Evolutionary conservation across 768 basidiomycete genomes (phyloP).

Genomic region (Tremella yokohamensis): DNA sequence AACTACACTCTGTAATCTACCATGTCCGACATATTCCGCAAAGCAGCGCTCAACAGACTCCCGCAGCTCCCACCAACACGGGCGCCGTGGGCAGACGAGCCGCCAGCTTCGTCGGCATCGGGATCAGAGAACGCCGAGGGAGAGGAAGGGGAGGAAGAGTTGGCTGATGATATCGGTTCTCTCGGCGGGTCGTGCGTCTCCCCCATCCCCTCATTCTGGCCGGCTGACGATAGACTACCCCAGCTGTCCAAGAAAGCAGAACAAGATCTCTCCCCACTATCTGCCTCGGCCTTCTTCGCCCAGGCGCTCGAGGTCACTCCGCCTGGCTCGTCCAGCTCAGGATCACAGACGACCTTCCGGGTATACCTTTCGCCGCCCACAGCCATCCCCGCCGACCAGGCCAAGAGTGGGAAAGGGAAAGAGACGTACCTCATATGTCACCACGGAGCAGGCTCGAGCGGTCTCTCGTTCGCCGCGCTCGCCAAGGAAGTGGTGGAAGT

Average conservation of each 20-base stretch:
- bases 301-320: slow-evolving; percentile 76
- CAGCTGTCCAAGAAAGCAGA: slow-evolving; percentile 14
- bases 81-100: slow-evolving; percentile 45
- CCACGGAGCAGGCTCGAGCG: slow-evolving; percentile 94
- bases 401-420: slow-evolving; percentile 7
- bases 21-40: slow-evolving; percentile 48
- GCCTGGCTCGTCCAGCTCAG: slow-evolving; percentile 51
- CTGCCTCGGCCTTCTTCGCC: slow-evolving; percentile 69
- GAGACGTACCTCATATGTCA: slow-evolving; percentile 79
- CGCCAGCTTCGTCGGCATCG: no score
- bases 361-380: slow-evolving; percentile 79
- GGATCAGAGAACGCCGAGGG: no score
- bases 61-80: slow-evolving; percentile 39
- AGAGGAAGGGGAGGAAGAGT: slow-evolving; percentile 69
- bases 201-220: slow-evolving; percentile 1
- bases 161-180: slow-evolving; percentile 63
- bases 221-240: slow-evolving; percentile 5
- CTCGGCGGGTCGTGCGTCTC: slow-evolving; percentile 48
- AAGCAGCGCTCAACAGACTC: slow-evolving; percentile 41
- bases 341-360: slow-evolving; percentile 61
- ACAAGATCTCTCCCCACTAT: slow-evolving; percentile 71
- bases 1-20: background rate
- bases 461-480: slow-evolving; percentile 80
- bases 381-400: background rate
- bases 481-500: slow-evolving; percentile 69